phyloP scores from a whole-genome alignment of 805 yeast species.

The Torulaspora delbrueckii region DNA sequence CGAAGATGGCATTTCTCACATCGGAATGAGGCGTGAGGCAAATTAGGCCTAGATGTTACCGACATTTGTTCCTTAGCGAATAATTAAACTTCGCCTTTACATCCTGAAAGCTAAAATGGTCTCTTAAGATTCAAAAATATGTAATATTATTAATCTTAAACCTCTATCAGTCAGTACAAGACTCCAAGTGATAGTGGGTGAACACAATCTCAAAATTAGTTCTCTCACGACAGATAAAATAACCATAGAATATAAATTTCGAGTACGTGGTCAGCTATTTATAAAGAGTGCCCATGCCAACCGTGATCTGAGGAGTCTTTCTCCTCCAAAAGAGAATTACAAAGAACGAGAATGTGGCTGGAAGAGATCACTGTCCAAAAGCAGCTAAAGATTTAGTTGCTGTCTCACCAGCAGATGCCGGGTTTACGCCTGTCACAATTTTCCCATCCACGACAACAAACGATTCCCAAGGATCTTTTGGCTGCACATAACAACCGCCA shows the following conservation, averaged over 20 bases:
- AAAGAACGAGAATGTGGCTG: neutral
- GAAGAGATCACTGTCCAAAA: constrained; percentile 7
- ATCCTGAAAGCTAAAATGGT: too few species aligned
- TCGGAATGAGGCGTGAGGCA: neutral
- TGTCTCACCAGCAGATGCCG: constrained; percentile 49
- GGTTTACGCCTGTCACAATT: constrained; percentile 63
- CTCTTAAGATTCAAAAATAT: too few species aligned
- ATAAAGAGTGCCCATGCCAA: neutral
- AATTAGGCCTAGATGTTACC: neutral
- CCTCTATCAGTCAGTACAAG: too few species aligned
- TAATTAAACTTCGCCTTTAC: too few species aligned
- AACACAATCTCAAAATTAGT: too few species aligned
- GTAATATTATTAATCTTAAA: too few species aligned
- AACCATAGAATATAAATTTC: neutral
- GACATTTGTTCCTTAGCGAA: too few species aligned
- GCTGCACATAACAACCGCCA: constrained; percentile 44
- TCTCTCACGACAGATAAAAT: neutral
- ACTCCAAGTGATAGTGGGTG: too few species aligned
- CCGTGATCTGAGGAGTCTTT: neutral
- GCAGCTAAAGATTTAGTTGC: constrained; percentile 40
- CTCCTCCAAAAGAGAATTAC: neutral
- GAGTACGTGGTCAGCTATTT: neutral
- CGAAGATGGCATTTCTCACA: neutral
- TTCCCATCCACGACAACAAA: constrained; percentile 52
- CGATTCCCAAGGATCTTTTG: constrained; percentile 49